Conservation (phyloP, 805 yeast species). For the Candida qinlingensis region DNA sequence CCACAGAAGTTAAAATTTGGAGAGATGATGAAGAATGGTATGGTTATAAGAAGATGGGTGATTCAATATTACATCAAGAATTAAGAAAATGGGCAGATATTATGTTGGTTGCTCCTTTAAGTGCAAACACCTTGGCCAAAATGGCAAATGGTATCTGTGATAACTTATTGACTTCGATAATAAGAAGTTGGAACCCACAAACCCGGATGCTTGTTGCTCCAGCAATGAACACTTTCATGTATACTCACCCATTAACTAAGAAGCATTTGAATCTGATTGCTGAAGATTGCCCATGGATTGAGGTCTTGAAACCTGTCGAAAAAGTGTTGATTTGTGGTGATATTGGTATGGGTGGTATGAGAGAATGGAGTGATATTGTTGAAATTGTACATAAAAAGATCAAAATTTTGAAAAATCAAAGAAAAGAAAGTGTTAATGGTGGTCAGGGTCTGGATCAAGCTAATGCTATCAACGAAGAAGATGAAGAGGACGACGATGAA, state of each 20-base stretch:
- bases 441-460: conserved; percentile 1
- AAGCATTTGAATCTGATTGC: conserved; percentile 56
- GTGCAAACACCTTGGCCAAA: conserved; percentile 76
- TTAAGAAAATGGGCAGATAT: conserved; percentile 83
- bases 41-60: conserved; percentile 48
- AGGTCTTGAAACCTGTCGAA: conserved; percentile 72
- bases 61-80: conserved; percentile 74
- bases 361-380: conserved; percentile 81
- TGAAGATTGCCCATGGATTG: conserved; percentile 73
- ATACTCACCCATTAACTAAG: conserved; percentile 73
- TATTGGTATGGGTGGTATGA: conserved; percentile 90
- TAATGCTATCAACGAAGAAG: neutral
- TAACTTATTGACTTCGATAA: conserved; percentile 65
- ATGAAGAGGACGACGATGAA: conserved; percentile 5
- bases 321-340: conserved; percentile 79
- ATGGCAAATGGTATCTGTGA: conserved; percentile 74
- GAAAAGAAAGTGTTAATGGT: conserved; percentile 27
- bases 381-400: conserved; percentile 42
- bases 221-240: conserved; percentile 83
- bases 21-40: conserved; percentile 79
- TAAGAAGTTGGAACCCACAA: conserved; percentile 74
- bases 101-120: conserved; percentile 67
- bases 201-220: conserved; percentile 75
- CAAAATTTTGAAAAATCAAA: conserved; percentile 11
- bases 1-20: conserved; percentile 78